Evolutionary conservation across 2,329 filamentous ascomycete species (phyloP).

Genomic region (Acrocalymma vagum): DNA sequence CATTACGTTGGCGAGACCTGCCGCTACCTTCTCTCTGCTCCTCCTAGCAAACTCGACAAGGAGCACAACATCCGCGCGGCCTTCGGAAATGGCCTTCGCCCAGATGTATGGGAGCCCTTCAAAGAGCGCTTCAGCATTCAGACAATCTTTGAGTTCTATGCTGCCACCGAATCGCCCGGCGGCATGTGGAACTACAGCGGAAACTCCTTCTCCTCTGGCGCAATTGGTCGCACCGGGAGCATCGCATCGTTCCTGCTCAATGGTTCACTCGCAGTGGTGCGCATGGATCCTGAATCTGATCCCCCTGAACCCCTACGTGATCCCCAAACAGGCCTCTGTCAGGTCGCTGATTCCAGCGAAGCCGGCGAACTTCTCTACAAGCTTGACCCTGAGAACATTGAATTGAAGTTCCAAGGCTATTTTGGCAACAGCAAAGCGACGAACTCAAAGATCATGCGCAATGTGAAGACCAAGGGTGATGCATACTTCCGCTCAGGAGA

Average conservation of each 20-base stretch:
- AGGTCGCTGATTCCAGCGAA: constrained; percentile 66
- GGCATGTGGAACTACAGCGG: constrained; percentile 58
- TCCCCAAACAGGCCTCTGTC: constrained; percentile 70
- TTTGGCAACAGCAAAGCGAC: constrained; percentile 56
- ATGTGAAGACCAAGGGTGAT: constrained; percentile 46
- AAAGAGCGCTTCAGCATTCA: constrained; percentile 49
- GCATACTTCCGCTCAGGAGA: constrained; percentile 50
- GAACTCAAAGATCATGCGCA: constrained; percentile 39
- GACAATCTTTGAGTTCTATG: constrained; percentile 50
- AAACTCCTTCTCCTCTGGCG: constrained; percentile 68
- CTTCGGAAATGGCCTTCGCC: constrained; percentile 52
- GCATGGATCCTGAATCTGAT: constrained; percentile 71
- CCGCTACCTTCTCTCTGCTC: constrained; percentile 47
- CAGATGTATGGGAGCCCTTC: constrained; percentile 52
- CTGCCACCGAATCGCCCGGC: constrained; percentile 64
- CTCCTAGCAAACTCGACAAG: constrained; percentile 38
- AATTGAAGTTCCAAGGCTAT: constrained; percentile 68
- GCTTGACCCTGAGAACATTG: constrained; percentile 53
- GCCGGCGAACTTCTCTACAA: constrained; percentile 74
- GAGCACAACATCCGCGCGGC: constrained; percentile 40
- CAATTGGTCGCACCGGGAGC: constrained; percentile 75
- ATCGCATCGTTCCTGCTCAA: constrained; percentile 62
- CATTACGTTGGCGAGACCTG: constrained; percentile 52
- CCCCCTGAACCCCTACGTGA: constrained; percentile 67
- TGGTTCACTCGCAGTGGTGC: constrained; percentile 68